A percentile compares a stretch with the other conserved stretches of the same genome.
These are phyloP conservation scores for Chaetoscypha palmicola DNA, from an alignment of 2,329 filamentous ascomycete genomes.

Conservation along the genomic window DNA sequence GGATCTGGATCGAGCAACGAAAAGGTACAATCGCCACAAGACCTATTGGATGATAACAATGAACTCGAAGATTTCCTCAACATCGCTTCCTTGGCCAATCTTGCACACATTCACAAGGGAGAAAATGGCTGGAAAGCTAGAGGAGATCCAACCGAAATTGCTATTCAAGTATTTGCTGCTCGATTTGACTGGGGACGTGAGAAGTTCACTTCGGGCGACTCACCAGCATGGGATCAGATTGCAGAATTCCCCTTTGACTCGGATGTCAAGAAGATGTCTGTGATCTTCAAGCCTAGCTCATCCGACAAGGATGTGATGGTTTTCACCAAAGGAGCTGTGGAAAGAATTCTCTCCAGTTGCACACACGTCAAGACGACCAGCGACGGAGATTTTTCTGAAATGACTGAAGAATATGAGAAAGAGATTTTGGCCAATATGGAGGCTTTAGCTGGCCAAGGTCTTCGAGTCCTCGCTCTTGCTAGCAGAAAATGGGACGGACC, in stretches of 20 bases:
- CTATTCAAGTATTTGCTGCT: slow-evolving; percentile 66
- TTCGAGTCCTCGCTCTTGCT: slow-evolving; percentile 60
- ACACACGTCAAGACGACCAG: slow-evolving; percentile 41
- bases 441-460: slow-evolving; percentile 55
- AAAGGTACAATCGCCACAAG: neutral
- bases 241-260: slow-evolving; percentile 71
- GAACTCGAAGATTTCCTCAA: slow-evolving; percentile 50
- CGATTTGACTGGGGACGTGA: slow-evolving; percentile 59
- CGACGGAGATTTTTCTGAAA: slow-evolving; percentile 31
- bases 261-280: slow-evolving; percentile 69
- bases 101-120: slow-evolving; percentile 52
- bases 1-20: too few relatives aligned
- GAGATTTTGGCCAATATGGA: slow-evolving; percentile 63
- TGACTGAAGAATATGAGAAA: slow-evolving; percentile 47
- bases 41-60: slow-evolving; percentile 40
- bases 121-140: slow-evolving; percentile 53
- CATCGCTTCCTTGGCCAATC: slow-evolving; percentile 57
- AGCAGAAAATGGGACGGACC: slow-evolving; percentile 23
- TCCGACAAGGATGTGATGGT: slow-evolving; percentile 37
- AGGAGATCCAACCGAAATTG: slow-evolving; percentile 65
- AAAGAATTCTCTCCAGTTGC: slow-evolving; percentile 60
- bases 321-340: slow-evolving; percentile 63
- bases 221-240: slow-evolving; percentile 48
- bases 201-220: slow-evolving; percentile 42
- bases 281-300: slow-evolving; percentile 47